These are phyloP conservation scores for Diplodia intermedia DNA, from an alignment of 2,329 filamentous ascomycete genomes.

Conservation along the genomic window DNA sequence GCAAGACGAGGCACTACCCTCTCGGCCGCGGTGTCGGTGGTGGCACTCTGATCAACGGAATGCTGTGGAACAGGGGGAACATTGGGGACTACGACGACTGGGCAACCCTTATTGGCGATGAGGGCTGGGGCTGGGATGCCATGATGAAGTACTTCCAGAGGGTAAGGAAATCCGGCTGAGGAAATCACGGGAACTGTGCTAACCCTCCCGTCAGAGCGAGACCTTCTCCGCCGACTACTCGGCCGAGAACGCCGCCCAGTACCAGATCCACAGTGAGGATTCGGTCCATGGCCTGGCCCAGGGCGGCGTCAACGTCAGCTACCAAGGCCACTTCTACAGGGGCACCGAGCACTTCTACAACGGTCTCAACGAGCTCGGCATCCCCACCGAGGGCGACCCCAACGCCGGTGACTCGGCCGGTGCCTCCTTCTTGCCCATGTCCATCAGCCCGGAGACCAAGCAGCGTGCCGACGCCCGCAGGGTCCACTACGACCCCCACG, in stretches of 20 bases:
- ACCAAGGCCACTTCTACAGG: constrained; percentile 39
- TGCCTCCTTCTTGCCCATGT: constrained; percentile 35
- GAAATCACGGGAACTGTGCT: not conserved
- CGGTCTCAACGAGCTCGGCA: constrained; percentile 30
- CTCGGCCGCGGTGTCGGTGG: constrained; percentile 35
- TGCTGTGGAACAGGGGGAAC: constrained; percentile 31
- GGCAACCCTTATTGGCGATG: constrained; percentile 30
- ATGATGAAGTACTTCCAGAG: constrained; percentile 45
- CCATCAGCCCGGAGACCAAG: constrained; percentile 41
- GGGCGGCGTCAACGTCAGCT: constrained; percentile 39
- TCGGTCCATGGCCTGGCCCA: constrained; percentile 36
- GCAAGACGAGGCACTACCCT: constrained; percentile 26
- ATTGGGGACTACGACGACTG: constrained; percentile 35
- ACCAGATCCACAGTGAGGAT: constrained; percentile 40
- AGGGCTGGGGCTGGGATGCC: constrained; percentile 42
- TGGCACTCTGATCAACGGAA: constrained; percentile 35
- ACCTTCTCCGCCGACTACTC: constrained; percentile 38
- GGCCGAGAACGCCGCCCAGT: constrained; percentile 36
- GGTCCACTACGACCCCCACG: constrained; percentile 43
- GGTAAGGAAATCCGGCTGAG: constrained; percentile 20
- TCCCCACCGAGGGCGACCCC: constrained; percentile 24
- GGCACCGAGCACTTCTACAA: constrained; percentile 37
- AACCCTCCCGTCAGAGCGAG: constrained; percentile 36
- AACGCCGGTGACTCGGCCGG: constrained; percentile 15
- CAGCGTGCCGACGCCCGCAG: constrained; percentile 40